Percentiles rank a stretch among this genome's conserved stretches.
Evolutionary conservation across 2,329 filamentous ascomycete genomes (phyloP).

Genomic region (Nigrospora oryzae): DNA sequence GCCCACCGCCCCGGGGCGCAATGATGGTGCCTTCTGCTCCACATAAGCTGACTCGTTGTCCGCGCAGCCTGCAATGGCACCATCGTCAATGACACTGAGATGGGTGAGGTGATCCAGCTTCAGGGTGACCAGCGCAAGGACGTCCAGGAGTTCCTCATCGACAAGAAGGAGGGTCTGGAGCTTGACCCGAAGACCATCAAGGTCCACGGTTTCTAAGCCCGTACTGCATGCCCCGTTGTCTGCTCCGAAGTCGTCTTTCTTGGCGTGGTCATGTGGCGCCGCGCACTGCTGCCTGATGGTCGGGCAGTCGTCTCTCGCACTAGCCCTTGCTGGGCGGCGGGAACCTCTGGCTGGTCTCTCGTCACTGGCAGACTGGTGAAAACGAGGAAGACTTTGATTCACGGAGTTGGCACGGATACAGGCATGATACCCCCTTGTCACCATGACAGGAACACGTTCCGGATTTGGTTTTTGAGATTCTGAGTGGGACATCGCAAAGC

Average conservation of each 20-base stretch:
- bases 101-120: constrained; percentile 99
- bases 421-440: constrained; percentile 23
- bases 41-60: constrained; percentile 10
- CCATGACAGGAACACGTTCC: constrained; percentile 9
- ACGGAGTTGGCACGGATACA: constrained; percentile 18
- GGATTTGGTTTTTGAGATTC: constrained; percentile 8
- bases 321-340: constrained; percentile 6
- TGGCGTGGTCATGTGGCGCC: constrained; percentile 8
- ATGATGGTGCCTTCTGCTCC: not conserved
- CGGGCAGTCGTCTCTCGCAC: constrained; percentile 7
- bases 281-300: not conserved
- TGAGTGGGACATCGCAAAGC: constrained; percentile 5
- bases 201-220: constrained; percentile 58
- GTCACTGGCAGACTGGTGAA: constrained; percentile 13
- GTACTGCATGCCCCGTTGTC: constrained; percentile 17
- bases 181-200: constrained; percentile 97
- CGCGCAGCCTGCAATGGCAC: constrained; percentile 94
- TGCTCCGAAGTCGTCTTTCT: constrained; percentile 12
- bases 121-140: constrained; percentile 99
- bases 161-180: constrained; percentile 91
- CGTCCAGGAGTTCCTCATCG: constrained; percentile 93
- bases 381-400: constrained; percentile 19
- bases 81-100: constrained; percentile 90
- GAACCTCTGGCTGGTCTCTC: constrained; percentile 12
- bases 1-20: not conserved